Evolutionary conservation across 73 alveolate species (phyloP).

Genomic region (Blepharisma japonicum): DNA sequence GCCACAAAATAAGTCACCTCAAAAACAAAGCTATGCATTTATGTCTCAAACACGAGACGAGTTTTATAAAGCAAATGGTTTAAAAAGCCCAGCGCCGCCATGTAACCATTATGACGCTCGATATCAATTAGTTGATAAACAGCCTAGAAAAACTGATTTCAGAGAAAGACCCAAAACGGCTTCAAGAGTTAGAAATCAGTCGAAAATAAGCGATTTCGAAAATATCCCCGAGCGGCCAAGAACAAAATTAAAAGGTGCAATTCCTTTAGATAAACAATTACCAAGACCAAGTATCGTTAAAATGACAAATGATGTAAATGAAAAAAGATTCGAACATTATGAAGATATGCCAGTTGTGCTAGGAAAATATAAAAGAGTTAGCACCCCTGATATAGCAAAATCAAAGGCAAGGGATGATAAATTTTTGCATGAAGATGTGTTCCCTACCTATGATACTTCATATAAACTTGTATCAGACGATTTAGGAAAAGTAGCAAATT

Average conservation of each 20-base stretch:
- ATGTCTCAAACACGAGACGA: constrained; percentile 10
- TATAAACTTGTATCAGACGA: background rate
- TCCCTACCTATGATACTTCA: background rate
- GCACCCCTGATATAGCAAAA: constrained; percentile 17
- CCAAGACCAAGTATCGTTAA: constrained; percentile 18
- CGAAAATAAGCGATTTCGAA: background rate
- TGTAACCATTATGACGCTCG: background rate
- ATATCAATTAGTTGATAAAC: background rate
- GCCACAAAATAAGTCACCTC: background rate
- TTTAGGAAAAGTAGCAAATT: background rate
- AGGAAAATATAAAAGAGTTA: constrained; percentile 6
- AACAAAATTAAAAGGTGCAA: background rate
- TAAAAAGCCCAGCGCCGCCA: background rate
- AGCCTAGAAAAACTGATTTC: background rate
- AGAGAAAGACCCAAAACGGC: background rate
- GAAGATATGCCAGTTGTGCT: background rate
- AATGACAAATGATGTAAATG: constrained; percentile 9
- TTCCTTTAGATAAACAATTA: constrained; percentile 15
- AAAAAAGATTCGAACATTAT: background rate
- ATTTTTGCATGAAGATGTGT: background rate
- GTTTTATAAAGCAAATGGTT: constrained; percentile 13
- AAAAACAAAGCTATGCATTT: background rate
- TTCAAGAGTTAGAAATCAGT: background rate
- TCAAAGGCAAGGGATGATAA: background rate
- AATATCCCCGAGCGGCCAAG: background rate